phyloP scores from a whole-genome alignment of 2,329 filamentous ascomycete species.

The Sporothrix pseudoabietina region DNA sequence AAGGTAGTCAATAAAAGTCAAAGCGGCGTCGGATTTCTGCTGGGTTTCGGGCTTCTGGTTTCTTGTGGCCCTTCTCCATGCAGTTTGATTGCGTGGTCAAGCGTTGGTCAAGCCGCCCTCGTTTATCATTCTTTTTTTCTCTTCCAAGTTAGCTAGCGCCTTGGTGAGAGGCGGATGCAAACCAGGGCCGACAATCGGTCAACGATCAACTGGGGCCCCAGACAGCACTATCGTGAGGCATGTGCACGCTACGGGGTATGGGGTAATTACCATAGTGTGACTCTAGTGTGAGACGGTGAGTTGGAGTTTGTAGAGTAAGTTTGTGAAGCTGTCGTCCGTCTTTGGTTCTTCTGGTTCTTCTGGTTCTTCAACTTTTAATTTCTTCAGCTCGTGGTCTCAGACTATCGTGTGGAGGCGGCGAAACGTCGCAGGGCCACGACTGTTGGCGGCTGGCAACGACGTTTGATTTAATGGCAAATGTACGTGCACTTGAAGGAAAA shows the following conservation, averaged over 20 bases:
- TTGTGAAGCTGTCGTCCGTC: background rate
- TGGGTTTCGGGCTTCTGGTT: background rate
- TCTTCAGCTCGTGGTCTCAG: background rate
- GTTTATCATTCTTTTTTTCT: background rate
- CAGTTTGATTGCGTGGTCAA: slow-evolving; percentile 1
- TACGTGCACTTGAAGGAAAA: background rate
- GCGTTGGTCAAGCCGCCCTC: background rate
- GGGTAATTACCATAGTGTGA: background rate
- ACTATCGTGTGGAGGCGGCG: background rate
- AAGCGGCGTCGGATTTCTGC: background rate
- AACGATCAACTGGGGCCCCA: background rate
- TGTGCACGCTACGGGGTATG: slow-evolving; percentile 4
- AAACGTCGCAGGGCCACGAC: background rate
- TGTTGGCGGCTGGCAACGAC: background rate
- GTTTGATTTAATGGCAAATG: background rate
- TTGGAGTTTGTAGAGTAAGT: background rate
- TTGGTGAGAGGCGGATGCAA: background rate
- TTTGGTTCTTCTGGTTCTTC: background rate
- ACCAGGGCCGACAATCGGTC: background rate
- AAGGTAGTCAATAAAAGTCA: background rate
- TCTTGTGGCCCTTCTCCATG: background rate
- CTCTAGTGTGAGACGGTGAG: background rate
- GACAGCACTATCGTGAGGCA: slow-evolving; percentile 12
- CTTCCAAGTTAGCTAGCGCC: slow-evolving; percentile 7
- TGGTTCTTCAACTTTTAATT: background rate